These are phyloP conservation scores for Albizia julibrissin DNA, from an alignment of 306 rosid species.

Conservation along the genomic window DNA sequence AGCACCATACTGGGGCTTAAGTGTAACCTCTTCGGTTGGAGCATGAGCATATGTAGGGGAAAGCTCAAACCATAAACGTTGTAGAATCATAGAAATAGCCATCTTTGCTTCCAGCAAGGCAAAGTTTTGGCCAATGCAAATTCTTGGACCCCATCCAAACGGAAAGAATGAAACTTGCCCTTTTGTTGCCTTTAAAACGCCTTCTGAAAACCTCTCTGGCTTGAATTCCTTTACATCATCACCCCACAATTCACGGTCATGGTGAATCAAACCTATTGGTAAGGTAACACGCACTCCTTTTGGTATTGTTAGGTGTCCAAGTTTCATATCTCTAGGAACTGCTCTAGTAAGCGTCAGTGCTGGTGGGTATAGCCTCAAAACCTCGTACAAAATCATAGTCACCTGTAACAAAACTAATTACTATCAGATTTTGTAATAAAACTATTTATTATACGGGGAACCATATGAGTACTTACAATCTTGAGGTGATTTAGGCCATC, in stretches of 20 bases:
- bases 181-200: constrained; percentile 53
- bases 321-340: constrained; percentile 25
- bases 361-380: constrained; percentile 58
- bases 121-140: constrained; percentile 65
- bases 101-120: constrained; percentile 43
- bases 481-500: constrained; percentile 56
- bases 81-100: constrained; percentile 43
- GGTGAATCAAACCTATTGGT: constrained; percentile 44
- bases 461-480: constrained; percentile 42
- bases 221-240: constrained; percentile 56
- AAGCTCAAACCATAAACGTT: constrained; percentile 48
- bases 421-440: background rate
- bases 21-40: background rate
- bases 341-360: background rate
- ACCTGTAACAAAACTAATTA: constrained; percentile 33
- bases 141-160: constrained; percentile 67
- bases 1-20: constrained; percentile 47
- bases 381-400: constrained; percentile 57
- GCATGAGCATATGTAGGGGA: constrained; percentile 48
- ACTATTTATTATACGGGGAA: background rate
- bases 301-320: constrained; percentile 48
- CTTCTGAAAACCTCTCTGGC: constrained; percentile 63
- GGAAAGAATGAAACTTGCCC: constrained; percentile 47
- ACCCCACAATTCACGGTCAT: constrained; percentile 55
- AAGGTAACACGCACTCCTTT: constrained; percentile 40